Conservation (phyloP, 2,329 filamentous ascomycete species). For the Sporothrix curviconia region DNA sequence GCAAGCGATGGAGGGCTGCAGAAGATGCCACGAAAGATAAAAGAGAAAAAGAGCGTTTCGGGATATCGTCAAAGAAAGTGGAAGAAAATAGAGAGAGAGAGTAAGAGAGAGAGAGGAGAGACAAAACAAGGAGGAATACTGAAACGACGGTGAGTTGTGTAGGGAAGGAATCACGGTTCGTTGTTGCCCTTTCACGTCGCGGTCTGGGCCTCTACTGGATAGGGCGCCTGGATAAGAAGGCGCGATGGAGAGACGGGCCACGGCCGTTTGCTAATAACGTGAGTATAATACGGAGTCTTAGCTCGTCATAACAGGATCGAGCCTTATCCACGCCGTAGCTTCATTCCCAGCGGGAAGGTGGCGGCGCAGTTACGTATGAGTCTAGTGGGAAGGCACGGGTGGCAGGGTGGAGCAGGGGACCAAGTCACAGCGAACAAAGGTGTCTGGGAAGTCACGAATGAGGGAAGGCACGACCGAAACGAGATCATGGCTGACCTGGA, state of each 20-base stretch:
- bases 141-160: not conserved
- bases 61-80: not conserved
- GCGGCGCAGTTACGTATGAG: slow-evolving; percentile 13
- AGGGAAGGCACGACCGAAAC: no score
- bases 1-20: not conserved
- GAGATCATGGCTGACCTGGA: not conserved
- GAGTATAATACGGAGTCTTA: not conserved
- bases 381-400: slow-evolving; percentile 8
- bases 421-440: no score
- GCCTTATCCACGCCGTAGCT: not conserved
- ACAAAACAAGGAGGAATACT: not conserved
- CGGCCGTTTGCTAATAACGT: not conserved
- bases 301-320: not conserved
- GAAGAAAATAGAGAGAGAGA: not conserved
- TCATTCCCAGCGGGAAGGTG: slow-evolving; percentile 10
- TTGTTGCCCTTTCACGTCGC: not conserved
- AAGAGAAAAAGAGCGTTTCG: no score
- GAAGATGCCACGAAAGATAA: not conserved
- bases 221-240: not conserved
- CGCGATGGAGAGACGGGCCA: slow-evolving; percentile 2
- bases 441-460: no score
- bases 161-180: not conserved
- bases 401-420: slow-evolving; percentile 1
- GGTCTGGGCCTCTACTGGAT: not conserved
- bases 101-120: not conserved